These are phyloP conservation scores for Turritis glabra DNA, from an alignment of 345 rosid species.

Conservation along the genomic window DNA sequence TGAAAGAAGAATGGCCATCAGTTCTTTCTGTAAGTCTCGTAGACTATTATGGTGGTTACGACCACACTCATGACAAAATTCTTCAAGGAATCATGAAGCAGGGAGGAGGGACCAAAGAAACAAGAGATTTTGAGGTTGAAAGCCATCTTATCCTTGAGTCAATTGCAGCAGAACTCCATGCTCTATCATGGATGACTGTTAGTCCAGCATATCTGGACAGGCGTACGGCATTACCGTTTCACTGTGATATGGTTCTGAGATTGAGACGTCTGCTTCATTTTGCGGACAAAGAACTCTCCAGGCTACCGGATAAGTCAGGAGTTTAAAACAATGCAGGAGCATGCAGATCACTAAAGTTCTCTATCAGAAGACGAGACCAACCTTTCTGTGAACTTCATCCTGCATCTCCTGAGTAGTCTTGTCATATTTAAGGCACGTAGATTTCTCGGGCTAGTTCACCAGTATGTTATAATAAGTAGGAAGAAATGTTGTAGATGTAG, in stretches of 20 bases:
- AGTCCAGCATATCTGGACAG: slow-evolving; percentile 89
- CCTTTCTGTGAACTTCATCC: slow-evolving; percentile 25
- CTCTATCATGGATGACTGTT: slow-evolving; percentile 95
- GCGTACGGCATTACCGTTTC: slow-evolving; percentile 87
- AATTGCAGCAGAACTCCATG: slow-evolving; percentile 92
- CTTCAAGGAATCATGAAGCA: slow-evolving; percentile 57
- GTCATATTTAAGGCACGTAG: slow-evolving; percentile 13
- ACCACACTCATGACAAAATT: slow-evolving; percentile 52
- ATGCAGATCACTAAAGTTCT: slow-evolving; percentile 8
- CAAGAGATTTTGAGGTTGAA: slow-evolving; percentile 74
- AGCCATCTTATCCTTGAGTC: slow-evolving; percentile 79
- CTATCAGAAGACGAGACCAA: slow-evolving; percentile 18
- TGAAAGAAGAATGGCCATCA: slow-evolving; percentile 95
- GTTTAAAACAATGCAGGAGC: slow-evolving; percentile 34
- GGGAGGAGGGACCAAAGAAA: slow-evolving; percentile 62
- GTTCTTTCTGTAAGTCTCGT: slow-evolving; percentile 82
- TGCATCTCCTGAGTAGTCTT: slow-evolving; percentile 15
- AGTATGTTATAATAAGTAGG: slow-evolving; percentile 26
- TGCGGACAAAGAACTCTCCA: slow-evolving; percentile 80
- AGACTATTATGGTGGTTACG: slow-evolving; percentile 81
- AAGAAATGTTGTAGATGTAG: slow-evolving; percentile 37
- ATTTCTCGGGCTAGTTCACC: slow-evolving; percentile 25
- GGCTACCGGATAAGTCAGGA: slow-evolving; percentile 46
- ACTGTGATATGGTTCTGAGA: slow-evolving; percentile 94
- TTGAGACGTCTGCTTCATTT: slow-evolving; percentile 95